phyloP scores from a whole-genome alignment of 768 basidiomycete species.

The Xanthoconium stramineum region DNA sequence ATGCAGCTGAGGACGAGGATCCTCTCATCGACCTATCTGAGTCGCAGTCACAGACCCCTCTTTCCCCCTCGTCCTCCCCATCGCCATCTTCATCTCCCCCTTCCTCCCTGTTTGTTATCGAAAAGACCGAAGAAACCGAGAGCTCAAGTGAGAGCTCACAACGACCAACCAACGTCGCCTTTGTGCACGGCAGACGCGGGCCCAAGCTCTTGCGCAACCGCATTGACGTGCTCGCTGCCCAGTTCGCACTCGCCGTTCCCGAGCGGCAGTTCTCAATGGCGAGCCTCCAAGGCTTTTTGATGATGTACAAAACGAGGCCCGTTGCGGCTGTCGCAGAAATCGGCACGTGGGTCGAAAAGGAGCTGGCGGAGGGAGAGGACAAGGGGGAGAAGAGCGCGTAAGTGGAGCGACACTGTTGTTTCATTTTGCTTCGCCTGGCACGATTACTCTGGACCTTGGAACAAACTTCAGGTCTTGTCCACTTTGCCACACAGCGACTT shows the following conservation, averaged over 20 bases:
- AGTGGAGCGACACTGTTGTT: no score
- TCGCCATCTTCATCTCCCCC: neutral
- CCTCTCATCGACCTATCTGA: slow-evolving; percentile 19
- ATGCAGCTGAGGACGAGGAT: neutral
- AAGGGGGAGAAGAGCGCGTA: no score
- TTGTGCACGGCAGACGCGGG: slow-evolving; percentile 33
- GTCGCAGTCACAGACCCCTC: neutral
- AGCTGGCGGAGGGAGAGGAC: no score
- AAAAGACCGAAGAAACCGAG: slow-evolving; percentile 12
- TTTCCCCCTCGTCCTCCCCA: neutral
- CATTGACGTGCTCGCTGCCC: slow-evolving; percentile 46
- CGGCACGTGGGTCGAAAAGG: neutral
- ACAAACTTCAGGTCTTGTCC: no score
- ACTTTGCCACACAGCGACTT: no score
- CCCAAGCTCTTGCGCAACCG: slow-evolving; percentile 40
- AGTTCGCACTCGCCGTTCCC: slow-evolving; percentile 55
- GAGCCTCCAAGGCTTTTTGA: slow-evolving; percentile 51
- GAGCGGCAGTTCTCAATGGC: slow-evolving; percentile 43
- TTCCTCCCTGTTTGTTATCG: neutral
- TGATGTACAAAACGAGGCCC: slow-evolving; percentile 33
- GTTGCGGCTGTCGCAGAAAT: slow-evolving; percentile 49
- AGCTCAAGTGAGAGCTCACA: neutral
- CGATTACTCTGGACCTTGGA: no score
- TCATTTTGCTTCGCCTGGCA: no score
- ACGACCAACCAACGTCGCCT: slow-evolving; percentile 7